Conservation (phyloP, 73 alveolate genomes). For the Chromera velia region DNA sequence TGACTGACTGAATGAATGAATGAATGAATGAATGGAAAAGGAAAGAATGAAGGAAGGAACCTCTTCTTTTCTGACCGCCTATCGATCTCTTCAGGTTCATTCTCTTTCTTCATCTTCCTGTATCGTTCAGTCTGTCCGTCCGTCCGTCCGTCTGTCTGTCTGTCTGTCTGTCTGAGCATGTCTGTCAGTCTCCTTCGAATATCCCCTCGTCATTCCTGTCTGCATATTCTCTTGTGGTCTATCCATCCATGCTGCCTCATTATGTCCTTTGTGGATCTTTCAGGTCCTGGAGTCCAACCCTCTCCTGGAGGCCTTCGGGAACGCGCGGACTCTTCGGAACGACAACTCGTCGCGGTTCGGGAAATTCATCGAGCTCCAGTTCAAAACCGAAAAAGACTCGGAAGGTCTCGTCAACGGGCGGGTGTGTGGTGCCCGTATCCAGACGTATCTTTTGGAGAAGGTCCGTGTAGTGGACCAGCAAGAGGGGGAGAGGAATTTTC, state of each 20-base stretch:
- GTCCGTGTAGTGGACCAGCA: constrained; percentile 72
- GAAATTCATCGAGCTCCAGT: constrained; percentile 82
- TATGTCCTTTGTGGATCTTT: not conserved
- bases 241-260: not conserved
- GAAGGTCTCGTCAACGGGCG: not conserved
- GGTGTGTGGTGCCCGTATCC: constrained; percentile 61
- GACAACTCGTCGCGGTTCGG: constrained; percentile 79
- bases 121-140: no score
- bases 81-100: no score
- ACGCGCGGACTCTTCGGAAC: constrained; percentile 73
- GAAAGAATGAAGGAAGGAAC: no score
- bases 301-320: constrained; percentile 84
- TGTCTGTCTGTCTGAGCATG: no score
- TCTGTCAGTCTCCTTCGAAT: no score
- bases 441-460: constrained; percentile 79
- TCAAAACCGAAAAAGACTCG: constrained; percentile 25
- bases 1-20: no score
- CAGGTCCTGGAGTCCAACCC: constrained; percentile 86
- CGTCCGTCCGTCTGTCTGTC: no score
- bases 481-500: constrained; percentile 77
- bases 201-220: no score
- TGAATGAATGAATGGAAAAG: no score
- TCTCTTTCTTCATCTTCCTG: no score
- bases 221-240: no score
- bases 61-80: no score